Percentiles rank a stretch among this genome's conserved stretches.
Conservation (phyloP, 2,329 filamentous ascomycete genomes). For the Colletotrichum phormii region DNA sequence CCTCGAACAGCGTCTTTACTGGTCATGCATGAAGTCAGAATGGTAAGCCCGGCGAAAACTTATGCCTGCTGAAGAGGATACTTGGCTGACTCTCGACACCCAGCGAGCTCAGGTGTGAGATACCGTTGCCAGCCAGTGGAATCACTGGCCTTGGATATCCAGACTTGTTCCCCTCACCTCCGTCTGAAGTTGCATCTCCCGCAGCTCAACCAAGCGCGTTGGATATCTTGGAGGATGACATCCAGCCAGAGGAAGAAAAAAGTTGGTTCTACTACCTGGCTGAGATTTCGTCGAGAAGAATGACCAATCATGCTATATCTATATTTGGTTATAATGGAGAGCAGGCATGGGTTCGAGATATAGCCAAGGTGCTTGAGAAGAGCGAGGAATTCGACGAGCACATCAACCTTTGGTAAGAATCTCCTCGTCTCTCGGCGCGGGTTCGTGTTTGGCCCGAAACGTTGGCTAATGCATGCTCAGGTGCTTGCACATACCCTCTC, state of each 20-base stretch:
- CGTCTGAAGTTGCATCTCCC: conserved; percentile 35
- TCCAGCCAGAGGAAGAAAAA: conserved; percentile 40
- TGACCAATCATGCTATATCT: conserved; percentile 36
- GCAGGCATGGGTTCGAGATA: conserved; percentile 38
- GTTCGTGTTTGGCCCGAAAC: neutral
- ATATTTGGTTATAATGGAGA: conserved; percentile 31
- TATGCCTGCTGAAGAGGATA: neutral
- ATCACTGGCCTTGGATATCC: conserved; percentile 42
- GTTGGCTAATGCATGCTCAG: neutral
- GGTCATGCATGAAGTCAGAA: conserved; percentile 49
- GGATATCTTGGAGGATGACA: conserved; percentile 26
- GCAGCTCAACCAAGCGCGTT: neutral
- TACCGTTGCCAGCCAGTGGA: conserved; percentile 33
- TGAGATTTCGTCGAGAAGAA: conserved; percentile 44
- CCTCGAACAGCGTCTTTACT: conserved; percentile 46
- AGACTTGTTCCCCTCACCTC: conserved; percentile 44
- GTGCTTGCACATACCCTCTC: conserved; percentile 36
- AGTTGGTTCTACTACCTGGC: conserved; percentile 47
- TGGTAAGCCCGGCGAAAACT: conserved; percentile 36
- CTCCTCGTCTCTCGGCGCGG: no score
- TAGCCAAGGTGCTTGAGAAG: conserved; percentile 37
- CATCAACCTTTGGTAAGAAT: conserved; percentile 39
- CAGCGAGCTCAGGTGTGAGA: conserved; percentile 36
- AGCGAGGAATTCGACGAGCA: conserved; percentile 40
- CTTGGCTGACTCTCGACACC: neutral